A percentile compares a stretch with the other conserved stretches of the same genome.
Evolutionary conservation across 495 filamentous ascomycete genomes (phyloP).

Genomic region (Rhizodiscina lignyota): DNA sequence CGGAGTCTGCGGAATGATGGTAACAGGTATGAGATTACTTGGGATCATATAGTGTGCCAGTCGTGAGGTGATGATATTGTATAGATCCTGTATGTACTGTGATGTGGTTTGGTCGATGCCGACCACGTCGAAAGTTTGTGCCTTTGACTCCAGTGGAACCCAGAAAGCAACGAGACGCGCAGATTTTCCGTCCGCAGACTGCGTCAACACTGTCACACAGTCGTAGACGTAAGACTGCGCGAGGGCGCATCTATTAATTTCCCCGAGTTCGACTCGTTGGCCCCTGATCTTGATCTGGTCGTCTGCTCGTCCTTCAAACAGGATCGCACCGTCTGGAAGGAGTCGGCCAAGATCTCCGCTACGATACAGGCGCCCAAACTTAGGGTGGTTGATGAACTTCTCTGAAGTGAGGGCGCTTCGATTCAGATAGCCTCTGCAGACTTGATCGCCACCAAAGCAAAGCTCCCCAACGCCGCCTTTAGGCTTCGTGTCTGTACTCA

Average conservation of each 20-base stretch:
- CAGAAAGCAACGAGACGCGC: slow-evolving; percentile 42
- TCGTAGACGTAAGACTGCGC: slow-evolving; percentile 26
- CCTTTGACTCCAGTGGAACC: slow-evolving; percentile 21
- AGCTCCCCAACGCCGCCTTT: slow-evolving; percentile 58
- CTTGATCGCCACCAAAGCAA: slow-evolving; percentile 71
- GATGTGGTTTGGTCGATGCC: not conserved
- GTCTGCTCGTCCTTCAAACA: slow-evolving; percentile 59
- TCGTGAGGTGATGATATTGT: slow-evolving; percentile 5
- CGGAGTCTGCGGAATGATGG: slow-evolving; percentile 41
- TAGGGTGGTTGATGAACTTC: slow-evolving; percentile 48
- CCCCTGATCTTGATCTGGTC: slow-evolving; percentile 74
- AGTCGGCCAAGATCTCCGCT: slow-evolving; percentile 58
- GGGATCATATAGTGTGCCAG: slow-evolving; percentile 58
- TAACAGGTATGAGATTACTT: slow-evolving; percentile 46
- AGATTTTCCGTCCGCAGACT: slow-evolving; percentile 7
- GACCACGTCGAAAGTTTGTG: slow-evolving; percentile 4
- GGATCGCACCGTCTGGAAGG: slow-evolving; percentile 49
- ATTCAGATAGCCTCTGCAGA: slow-evolving; percentile 54
- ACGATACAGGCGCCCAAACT: slow-evolving; percentile 50
- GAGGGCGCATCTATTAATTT: slow-evolving; percentile 49
- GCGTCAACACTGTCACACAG: slow-evolving; percentile 35
- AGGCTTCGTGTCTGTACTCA: slow-evolving; percentile 27
- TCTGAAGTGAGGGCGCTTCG: slow-evolving; percentile 32
- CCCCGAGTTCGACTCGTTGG: slow-evolving; percentile 60
- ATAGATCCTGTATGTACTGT: not conserved